Evolutionary conservation across 257 asterid genomes (phyloP), one percentile per base, ranked within the genome.

Genomic region (Ophiorrhiza pumila): DNA sequence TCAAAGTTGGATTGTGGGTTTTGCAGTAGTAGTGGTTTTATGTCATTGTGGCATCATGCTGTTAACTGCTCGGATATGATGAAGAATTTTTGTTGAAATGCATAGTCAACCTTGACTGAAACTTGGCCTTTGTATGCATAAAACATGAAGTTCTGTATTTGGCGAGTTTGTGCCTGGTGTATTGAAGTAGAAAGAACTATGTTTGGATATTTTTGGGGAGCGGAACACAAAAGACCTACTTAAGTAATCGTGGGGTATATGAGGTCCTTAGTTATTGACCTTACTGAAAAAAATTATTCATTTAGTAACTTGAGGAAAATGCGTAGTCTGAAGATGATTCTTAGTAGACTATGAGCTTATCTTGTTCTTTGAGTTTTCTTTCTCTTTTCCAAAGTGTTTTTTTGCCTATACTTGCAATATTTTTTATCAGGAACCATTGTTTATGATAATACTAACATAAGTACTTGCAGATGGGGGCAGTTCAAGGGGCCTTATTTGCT

Each of bases 401-500:
- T 13, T 17, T 39, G 11, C 41, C 45, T 60, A 71, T 66, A 18
- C 41, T 43, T 65, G 15, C n/a, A 66, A 9, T 67, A 46, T 1
- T 58, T 3, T 42, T 31, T 37, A 32, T 47, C 12, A n/a, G 59
- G 23, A 67, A 47, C 71, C 46, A n/a, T 17, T 29, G 61, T 53
- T 68, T 49, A 49, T 22, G 31, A 27, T 23, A 4, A 17, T 67
- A 32, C 14, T 68, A 32, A 60, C 5, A 6, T 12, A 34, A 39
- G 25, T 15, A 23, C 20, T 81, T 76, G 78, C 90, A 91, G 99
- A 86, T 41, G 76, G 98, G 99, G 43, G 93, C 92, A 25, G 82
- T 91, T 46, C 90, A 85, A 82, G 99, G 98, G 46, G 98, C 88
- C 55, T 31, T 90, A 43, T 94, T 94, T 85, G 98, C 95, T 45